Conservation (phyloP, 345 rosid species). For the Salix udensis region DNA sequence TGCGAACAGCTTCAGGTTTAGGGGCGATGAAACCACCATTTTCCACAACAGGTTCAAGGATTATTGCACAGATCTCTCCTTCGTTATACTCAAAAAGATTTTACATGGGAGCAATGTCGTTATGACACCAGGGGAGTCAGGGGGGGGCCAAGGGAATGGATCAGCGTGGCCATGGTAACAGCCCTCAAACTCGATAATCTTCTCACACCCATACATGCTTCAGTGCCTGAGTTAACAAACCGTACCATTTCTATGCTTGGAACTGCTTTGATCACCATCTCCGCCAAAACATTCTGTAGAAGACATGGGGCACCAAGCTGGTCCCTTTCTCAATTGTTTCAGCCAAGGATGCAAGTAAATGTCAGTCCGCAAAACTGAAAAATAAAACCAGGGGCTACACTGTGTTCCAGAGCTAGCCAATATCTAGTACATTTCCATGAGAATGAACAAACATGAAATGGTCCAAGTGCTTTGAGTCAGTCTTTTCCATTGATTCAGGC, state of each 20-base stretch:
- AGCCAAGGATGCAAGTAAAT: conserved; percentile 51
- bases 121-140: conserved; percentile 85
- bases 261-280: conserved; percentile 93
- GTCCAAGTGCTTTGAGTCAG: background rate
- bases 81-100: conserved; percentile 52
- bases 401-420: background rate
- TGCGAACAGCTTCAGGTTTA: conserved; percentile 49
- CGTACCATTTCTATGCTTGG: conserved; percentile 94
- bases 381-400: background rate
- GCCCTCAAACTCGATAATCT: conserved; percentile 86
- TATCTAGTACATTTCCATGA: background rate
- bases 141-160: conserved; percentile 86
- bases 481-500: background rate
- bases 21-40: conserved; percentile 85
- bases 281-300: conserved; percentile 78
- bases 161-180: conserved; percentile 98
- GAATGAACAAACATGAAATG: background rate
- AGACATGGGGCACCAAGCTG: conserved; percentile 99
- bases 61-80: conserved; percentile 72
- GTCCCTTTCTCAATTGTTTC: conserved; percentile 98
- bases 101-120: conserved; percentile 54
- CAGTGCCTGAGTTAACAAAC: conserved; percentile 85
- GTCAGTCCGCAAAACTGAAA: conserved; percentile 2
- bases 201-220: conserved; percentile 93
- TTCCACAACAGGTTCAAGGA: conserved; percentile 92